A percentile compares a stretch with the other conserved stretches of the same genome.
These are phyloP conservation scores for Lepraria neglecta DNA, from an alignment of 495 filamentous ascomycete species.

Conservation along the genomic window DNA sequence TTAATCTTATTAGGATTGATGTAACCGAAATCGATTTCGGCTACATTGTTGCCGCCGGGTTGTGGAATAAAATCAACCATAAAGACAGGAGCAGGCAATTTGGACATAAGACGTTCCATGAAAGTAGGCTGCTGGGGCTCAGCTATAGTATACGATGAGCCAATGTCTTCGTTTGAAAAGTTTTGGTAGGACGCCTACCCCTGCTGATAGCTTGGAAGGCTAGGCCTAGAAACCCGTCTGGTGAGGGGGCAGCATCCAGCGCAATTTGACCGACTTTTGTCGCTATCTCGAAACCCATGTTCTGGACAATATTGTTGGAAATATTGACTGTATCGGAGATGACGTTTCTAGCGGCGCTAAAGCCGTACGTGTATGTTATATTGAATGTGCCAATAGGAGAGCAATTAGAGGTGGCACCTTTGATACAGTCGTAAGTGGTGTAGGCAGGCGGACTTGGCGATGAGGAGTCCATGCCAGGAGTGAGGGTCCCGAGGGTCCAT, in stretches of 20 bases:
- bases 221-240: background rate
- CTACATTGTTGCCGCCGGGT: background rate
- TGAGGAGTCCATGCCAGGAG: background rate
- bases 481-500: background rate
- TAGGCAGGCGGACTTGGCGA: background rate
- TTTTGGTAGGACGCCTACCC: background rate
- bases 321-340: conserved; percentile 5
- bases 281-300: background rate
- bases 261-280: background rate
- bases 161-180: background rate
- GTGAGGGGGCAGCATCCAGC: background rate
- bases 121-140: background rate
- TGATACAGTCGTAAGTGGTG: background rate
- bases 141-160: background rate
- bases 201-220: background rate
- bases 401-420: background rate
- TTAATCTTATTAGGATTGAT: background rate
- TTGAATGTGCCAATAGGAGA: background rate
- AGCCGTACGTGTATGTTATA: background rate
- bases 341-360: background rate
- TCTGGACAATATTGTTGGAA: background rate
- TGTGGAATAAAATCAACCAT: conserved; percentile 6
- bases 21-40: background rate
- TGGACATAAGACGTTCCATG: conserved; percentile 1
- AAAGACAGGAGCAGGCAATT: background rate